Conservation (phyloP, 495 filamentous ascomycete genomes). For the Chaetomidium leptoderma region DNA sequence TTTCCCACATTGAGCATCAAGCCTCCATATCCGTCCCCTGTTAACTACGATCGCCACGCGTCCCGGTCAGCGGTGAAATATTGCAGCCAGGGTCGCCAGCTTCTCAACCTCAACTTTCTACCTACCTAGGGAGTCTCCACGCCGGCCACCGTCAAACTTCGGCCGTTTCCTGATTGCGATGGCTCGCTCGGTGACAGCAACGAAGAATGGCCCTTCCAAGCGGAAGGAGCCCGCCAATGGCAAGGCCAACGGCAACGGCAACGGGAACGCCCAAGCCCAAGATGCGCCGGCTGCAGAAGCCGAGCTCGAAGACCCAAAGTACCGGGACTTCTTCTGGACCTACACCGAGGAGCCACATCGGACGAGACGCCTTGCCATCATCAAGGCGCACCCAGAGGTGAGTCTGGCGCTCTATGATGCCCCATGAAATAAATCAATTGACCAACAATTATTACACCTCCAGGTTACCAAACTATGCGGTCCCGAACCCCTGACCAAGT, state of each 20-base stretch:
- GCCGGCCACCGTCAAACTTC: not conserved
- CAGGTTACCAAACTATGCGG: conserved; percentile 98
- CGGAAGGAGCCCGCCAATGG: conserved; percentile 23
- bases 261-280: conserved; percentile 13
- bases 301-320: conserved; percentile 36
- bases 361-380: conserved; percentile 84
- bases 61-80: not conserved
- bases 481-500: conserved; percentile 93
- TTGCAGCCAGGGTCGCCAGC: not conserved
- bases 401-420: not conserved
- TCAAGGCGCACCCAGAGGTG: conserved; percentile 98
- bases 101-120: no score
- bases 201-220: conserved; percentile 16
- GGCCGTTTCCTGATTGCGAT: conserved; percentile 10
- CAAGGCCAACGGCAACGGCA: conserved; percentile 11
- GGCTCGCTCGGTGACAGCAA: conserved; percentile 21
- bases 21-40: no score
- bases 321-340: conserved; percentile 74
- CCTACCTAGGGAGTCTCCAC: no score
- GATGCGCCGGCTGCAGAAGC: conserved; percentile 8
- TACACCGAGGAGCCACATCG: conserved; percentile 98
- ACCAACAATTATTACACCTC: not conserved
- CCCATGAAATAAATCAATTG: not conserved
- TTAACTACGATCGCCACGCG: not conserved
- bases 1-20: no score